phyloP scores from a whole-genome alignment of 345 rosid genomes.

The Heritiera littoralis region DNA sequence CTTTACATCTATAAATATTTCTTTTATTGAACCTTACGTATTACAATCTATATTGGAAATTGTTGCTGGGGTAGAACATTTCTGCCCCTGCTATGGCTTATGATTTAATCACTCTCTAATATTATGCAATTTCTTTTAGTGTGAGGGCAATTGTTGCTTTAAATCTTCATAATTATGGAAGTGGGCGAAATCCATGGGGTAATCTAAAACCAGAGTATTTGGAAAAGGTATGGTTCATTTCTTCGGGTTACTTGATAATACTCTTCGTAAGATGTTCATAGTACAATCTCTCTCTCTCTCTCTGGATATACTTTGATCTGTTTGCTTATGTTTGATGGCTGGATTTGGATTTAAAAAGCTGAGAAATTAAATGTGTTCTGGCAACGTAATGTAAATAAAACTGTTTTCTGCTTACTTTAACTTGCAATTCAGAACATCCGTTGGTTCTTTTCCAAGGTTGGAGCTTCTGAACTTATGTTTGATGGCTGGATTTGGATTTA shows the following conservation, averaged over 20 bases:
- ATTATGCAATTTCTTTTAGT: slow-evolving; percentile 38
- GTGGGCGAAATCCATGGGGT: slow-evolving; percentile 99
- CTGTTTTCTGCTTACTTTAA: background rate
- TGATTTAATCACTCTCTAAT: background rate
- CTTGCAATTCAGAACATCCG: background rate
- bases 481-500: too few relatives aligned
- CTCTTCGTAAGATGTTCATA: background rate
- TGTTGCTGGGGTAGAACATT: background rate
- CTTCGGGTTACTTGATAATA: background rate
- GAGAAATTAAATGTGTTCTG: background rate
- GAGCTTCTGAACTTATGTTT: background rate
- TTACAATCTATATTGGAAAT: background rate
- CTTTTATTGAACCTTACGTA: slow-evolving; percentile 8
- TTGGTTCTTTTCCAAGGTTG: background rate
- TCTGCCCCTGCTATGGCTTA: background rate
- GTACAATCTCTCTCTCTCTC: background rate
- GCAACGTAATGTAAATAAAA: too few relatives aligned
- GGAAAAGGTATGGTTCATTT: slow-evolving; percentile 60
- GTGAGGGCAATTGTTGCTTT: slow-evolving; percentile 90
- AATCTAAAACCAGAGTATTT: slow-evolving; percentile 74
- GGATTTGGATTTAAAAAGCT: background rate
- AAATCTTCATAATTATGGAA: slow-evolving; percentile 88
- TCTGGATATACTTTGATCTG: background rate
- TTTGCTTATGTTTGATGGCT: too few relatives aligned
- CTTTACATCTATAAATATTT: slow-evolving; percentile 11